Evolutionary conservation across 768 basidiomycete species (phyloP).

Genomic region (Trametes villosa): DNA sequence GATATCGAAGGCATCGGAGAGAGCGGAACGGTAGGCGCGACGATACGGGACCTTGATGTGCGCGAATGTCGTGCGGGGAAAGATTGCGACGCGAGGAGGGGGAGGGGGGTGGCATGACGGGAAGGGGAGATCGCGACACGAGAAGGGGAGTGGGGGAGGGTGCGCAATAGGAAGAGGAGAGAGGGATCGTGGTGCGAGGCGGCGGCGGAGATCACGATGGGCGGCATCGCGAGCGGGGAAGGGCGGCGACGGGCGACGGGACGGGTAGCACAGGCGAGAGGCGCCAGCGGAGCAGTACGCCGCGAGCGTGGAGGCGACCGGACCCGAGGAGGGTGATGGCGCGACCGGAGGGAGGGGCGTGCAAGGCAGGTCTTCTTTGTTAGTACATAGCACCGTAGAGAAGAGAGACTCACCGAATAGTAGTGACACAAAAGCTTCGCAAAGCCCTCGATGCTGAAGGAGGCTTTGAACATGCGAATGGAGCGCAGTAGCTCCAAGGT

Average conservation of each 20-base stretch:
- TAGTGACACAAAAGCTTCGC: slow-evolving; percentile 22
- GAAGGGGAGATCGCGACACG: too few relatives aligned
- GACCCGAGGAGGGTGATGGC: too few relatives aligned
- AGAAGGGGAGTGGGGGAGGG: neutral
- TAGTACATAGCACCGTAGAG: too few relatives aligned
- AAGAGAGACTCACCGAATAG: slow-evolving; percentile 23
- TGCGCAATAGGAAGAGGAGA: slow-evolving; percentile 12
- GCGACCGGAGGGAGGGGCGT: too few relatives aligned
- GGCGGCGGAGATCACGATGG: too few relatives aligned
- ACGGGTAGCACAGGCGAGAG: too few relatives aligned
- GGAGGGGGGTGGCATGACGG: neutral
- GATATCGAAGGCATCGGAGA: slow-evolving; percentile 41
- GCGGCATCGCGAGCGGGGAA: too few relatives aligned
- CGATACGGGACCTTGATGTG: slow-evolving; percentile 35
- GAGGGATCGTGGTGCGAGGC: too few relatives aligned
- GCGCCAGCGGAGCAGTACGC: too few relatives aligned
- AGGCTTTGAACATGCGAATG: slow-evolving; percentile 20
- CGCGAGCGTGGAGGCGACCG: too few relatives aligned
- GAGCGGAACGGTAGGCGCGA: slow-evolving; percentile 23
- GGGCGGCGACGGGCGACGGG: too few relatives aligned
- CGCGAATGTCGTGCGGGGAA: neutral
- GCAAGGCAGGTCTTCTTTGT: too few relatives aligned
- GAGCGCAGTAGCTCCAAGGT: slow-evolving; percentile 22
- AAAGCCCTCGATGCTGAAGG: slow-evolving; percentile 26
- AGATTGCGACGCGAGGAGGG: neutral